Base-by-base conservation (phyloP, 345 rosid species). In the Rhizophora mangle region DNA sequence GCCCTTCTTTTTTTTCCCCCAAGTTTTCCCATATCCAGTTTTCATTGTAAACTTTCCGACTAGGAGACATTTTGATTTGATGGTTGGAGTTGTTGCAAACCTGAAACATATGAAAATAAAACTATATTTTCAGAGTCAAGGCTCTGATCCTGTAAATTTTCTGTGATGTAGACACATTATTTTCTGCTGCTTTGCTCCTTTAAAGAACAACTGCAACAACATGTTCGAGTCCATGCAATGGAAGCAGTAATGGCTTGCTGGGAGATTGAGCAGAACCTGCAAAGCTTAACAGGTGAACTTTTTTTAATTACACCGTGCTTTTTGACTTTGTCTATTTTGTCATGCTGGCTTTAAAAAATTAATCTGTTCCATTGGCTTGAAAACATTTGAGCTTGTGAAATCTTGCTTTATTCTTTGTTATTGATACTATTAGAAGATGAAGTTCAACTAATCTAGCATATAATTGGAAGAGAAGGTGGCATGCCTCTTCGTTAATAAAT, bases 161-260 rank as follows among this genome's bases (percentile, higher is more conserved):
- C 66, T 65, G 11, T 39, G 29, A 43, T 68, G 71, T 74, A 95
- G 99, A 87, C 97, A 37, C 98, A 95, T 81, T 95, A 92, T 74
- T 96, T 95, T 73, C 80, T 92, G 68, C 78, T 95, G 83, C 88
- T 92, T 21, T 95, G 99, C 62, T 86, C 97, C 9, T 95, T 95
- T 64, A 95, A 95, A 88, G 99, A 95, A 71, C 99, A 92, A 82
- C 77, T 95, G 59, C 99, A 95, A 76, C 97, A 95, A 72, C 99
- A 95, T 57, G 99, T 95, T 15, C 89, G 99, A 62, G 98, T 95
- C 70, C 99, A 95, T 79, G 98, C 98, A 6, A 95, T 95, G 99
- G 99, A 95, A 82, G 99, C 99, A 13, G 99, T 92, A 34, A 92
- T 95, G 98, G 98, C 99, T 56, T 95, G 99, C 78, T 95, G 99